phyloP scores from a whole-genome alignment of 1,284 basidiomycete species.

The Pyrrhoderma lamaoense region DNA sequence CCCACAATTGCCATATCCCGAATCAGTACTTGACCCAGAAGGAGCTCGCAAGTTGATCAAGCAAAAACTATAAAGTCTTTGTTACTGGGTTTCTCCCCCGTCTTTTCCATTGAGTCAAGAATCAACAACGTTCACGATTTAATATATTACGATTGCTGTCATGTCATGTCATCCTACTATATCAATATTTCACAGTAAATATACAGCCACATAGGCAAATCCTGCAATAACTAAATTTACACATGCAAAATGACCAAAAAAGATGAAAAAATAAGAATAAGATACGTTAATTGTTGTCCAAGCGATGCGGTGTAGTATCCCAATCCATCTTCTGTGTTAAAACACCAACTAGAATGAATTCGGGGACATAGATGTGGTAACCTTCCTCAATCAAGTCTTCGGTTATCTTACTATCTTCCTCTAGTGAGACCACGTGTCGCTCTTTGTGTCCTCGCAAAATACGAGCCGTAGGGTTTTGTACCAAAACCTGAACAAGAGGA shows the following conservation, averaged over 20 bases:
- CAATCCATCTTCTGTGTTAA: slow-evolving; percentile 61
- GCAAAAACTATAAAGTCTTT: slow-evolving; percentile 29
- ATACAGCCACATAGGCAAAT: too few species aligned
- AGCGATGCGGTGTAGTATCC: slow-evolving; percentile 32
- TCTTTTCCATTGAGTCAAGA: too few species aligned
- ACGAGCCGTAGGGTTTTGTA: slow-evolving; percentile 45
- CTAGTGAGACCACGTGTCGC: slow-evolving; percentile 56
- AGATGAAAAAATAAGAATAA: too few species aligned
- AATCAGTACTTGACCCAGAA: slow-evolving; percentile 54
- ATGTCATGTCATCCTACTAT: too few species aligned
- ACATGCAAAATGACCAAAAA: too few species aligned
- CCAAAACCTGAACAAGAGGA: slow-evolving; percentile 31
- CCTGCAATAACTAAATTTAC: too few species aligned
- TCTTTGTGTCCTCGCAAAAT: slow-evolving; percentile 36
- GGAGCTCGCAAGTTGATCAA: slow-evolving; percentile 34
- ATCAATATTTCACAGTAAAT: too few species aligned
- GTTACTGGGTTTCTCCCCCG: too few species aligned
- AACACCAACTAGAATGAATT: slow-evolving; percentile 56
- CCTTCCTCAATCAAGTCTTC: slow-evolving; percentile 43
- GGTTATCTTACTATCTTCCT: slow-evolving; percentile 56
- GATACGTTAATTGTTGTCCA: slow-evolving; percentile 1
- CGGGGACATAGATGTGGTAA: slow-evolving; percentile 55
- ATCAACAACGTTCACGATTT: too few species aligned
- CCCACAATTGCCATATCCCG: slow-evolving; percentile 54
- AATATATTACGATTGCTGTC: too few species aligned